Percentiles rank a stretch among this genome's conserved stretches.
These are phyloP conservation scores for Plantago coronopus DNA, from an alignment of 305 asterid genomes.

Conservation along the genomic window DNA sequence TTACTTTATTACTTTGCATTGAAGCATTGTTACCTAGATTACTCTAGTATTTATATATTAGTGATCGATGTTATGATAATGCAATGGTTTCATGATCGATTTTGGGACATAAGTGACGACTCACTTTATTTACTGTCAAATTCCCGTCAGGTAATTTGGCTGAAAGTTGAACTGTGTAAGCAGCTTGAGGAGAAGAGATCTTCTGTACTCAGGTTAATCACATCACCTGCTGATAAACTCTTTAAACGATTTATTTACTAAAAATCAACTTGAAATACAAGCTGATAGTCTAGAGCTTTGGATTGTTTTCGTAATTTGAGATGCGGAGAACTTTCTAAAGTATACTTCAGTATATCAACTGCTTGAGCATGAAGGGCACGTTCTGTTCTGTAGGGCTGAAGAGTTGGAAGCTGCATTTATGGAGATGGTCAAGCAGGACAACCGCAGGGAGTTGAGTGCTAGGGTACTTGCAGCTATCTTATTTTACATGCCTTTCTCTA, in stretches of 20 bases:
- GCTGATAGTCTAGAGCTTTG: neutral
- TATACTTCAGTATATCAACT: slow-evolving; percentile 3
- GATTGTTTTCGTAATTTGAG: slow-evolving; percentile 2
- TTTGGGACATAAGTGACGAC: slow-evolving; percentile 17
- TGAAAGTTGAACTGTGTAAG: slow-evolving; percentile 80
- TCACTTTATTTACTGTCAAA: slow-evolving; percentile 24
- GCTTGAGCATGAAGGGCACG: slow-evolving; percentile 4
- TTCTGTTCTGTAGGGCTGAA: slow-evolving; percentile 62
- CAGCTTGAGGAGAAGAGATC: slow-evolving; percentile 87
- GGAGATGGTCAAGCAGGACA: slow-evolving; percentile 87
- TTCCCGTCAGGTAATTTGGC: slow-evolving; percentile 74
- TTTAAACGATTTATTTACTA: no score
- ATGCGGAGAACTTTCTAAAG: neutral
- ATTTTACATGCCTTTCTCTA: slow-evolving; percentile 16
- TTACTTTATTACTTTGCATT: no score
- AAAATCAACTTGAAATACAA: neutral
- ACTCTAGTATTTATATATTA: neutral
- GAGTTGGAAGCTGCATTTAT: slow-evolving; percentile 89
- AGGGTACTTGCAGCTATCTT: slow-evolving; percentile 51
- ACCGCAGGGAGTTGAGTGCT: slow-evolving; percentile 77
- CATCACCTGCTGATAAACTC: neutral
- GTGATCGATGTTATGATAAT: no score
- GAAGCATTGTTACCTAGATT: neutral
- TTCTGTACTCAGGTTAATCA: slow-evolving; percentile 67
- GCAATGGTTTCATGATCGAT: slow-evolving; percentile 8